phyloP scores from a whole-genome alignment of 495 filamentous ascomycete genomes.

The Penicillium bovifimosum region DNA sequence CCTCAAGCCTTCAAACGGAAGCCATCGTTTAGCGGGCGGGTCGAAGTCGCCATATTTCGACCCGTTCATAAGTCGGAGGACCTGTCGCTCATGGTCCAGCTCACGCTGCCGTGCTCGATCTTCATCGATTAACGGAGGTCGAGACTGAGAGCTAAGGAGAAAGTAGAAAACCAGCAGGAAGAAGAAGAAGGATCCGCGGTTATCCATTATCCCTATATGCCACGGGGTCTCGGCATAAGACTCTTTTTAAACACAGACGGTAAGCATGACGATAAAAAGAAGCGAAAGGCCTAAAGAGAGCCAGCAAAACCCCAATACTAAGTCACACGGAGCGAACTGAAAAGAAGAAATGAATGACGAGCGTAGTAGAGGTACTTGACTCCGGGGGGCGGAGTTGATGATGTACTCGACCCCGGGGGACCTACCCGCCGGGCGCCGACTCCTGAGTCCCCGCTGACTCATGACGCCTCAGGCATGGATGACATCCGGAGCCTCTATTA shows the following conservation, averaged over 20 bases:
- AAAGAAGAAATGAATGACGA: constrained; percentile 25
- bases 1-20: constrained; percentile 74
- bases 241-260: constrained; percentile 22
- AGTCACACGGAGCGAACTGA: not conserved
- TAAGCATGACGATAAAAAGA: constrained; percentile 20
- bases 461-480: constrained; percentile 7
- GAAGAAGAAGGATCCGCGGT: constrained; percentile 46
- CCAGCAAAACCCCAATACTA: constrained; percentile 4
- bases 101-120: constrained; percentile 40
- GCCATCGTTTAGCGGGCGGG: constrained; percentile 51
- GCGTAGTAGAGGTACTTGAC: constrained; percentile 12
- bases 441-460: constrained; percentile 11
- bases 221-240: constrained; percentile 29
- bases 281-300: not conserved
- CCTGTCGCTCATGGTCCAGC: constrained; percentile 48
- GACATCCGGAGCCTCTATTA: not conserved
- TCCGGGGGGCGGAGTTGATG: constrained; percentile 29
- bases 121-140: constrained; percentile 42
- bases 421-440: not conserved
- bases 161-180: constrained; percentile 47
- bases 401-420: constrained; percentile 28
- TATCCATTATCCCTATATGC: constrained; percentile 49
- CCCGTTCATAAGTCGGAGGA: constrained; percentile 61
- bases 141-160: constrained; percentile 42
- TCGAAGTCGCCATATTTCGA: constrained; percentile 72